Percentiles rank a stretch among this genome's conserved stretches.
Conservation (phyloP, 495 filamentous ascomycete species). For the Aspergillus coremiiformis region DNA sequence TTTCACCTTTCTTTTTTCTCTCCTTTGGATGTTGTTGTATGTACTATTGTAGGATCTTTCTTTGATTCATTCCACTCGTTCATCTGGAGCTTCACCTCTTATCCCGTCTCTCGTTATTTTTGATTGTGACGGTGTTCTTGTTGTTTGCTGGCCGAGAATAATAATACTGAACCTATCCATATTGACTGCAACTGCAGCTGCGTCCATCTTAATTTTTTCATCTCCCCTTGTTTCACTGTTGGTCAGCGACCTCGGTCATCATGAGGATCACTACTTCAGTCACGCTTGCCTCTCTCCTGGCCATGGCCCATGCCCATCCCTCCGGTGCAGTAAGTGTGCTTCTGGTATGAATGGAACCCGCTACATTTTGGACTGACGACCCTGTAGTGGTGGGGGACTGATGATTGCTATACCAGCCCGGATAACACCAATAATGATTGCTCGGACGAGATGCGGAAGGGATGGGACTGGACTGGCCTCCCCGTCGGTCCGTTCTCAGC, state of each 20-base stretch:
- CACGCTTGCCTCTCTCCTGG: constrained; percentile 26
- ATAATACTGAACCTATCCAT: background rate
- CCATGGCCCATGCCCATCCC: constrained; percentile 30
- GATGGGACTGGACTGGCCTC: constrained; percentile 67
- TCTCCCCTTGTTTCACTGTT: constrained; percentile 9
- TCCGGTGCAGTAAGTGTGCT: constrained; percentile 26
- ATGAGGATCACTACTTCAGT: constrained; percentile 23
- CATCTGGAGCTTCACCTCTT: too few relatives aligned
- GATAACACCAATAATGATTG: constrained; percentile 72
- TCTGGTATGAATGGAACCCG: background rate
- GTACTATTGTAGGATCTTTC: background rate
- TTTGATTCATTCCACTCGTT: background rate
- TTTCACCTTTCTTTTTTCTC: constrained; percentile 8
- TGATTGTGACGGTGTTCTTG: background rate
- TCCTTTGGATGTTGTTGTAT: background rate
- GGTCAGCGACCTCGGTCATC: constrained; percentile 12
- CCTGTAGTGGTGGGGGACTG: constrained; percentile 47
- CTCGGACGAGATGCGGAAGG: constrained; percentile 52
- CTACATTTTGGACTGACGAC: constrained; percentile 4
- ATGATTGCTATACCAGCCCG: constrained; percentile 58
- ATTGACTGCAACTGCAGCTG: background rate
- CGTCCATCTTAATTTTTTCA: background rate
- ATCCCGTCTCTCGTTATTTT: background rate
- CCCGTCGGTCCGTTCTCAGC: constrained; percentile 50
- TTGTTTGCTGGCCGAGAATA: background rate